phyloP scores from a whole-genome alignment of 352 stramenopile genomes.

The Detonula confervacea region DNA sequence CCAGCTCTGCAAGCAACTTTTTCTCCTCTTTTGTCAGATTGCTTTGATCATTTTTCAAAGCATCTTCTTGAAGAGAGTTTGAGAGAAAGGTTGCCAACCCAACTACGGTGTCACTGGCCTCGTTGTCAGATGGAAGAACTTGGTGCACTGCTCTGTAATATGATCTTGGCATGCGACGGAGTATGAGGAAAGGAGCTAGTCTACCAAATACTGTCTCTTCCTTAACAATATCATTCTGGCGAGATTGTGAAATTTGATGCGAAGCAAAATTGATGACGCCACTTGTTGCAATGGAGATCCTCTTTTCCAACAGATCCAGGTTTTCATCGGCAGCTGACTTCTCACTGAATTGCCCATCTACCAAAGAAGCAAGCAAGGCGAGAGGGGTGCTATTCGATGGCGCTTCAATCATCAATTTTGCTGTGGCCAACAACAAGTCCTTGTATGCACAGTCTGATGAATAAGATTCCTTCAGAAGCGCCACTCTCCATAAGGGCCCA shows the following conservation, averaged over 20 bases:
- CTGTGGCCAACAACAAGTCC: slow-evolving; percentile 33
- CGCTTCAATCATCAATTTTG: slow-evolving; percentile 36
- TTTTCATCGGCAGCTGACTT: background rate
- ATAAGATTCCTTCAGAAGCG: slow-evolving; percentile 15
- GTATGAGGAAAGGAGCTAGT: slow-evolving; percentile 40
- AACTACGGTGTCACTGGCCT: slow-evolving; percentile 9
- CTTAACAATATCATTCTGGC: slow-evolving; percentile 5
- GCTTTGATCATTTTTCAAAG: slow-evolving; percentile 27
- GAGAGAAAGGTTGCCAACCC: slow-evolving; percentile 22
- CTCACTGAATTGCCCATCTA: slow-evolving; percentile 13
- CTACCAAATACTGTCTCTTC: slow-evolving; percentile 24
- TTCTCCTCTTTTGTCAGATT: slow-evolving; percentile 38
- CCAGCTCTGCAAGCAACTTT: slow-evolving; percentile 29
- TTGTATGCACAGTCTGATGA: slow-evolving; percentile 29
- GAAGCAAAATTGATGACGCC: slow-evolving; percentile 26
- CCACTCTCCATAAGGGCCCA: slow-evolving; percentile 21
- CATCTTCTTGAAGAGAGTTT: slow-evolving; percentile 7
- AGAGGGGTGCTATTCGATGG: slow-evolving; percentile 38
- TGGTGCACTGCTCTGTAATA: slow-evolving; percentile 40
- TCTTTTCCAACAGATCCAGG: slow-evolving; percentile 8
- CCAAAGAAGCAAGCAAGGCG: slow-evolving; percentile 23
- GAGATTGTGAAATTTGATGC: slow-evolving; percentile 7
- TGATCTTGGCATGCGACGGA: slow-evolving; percentile 37
- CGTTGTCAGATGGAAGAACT: background rate
- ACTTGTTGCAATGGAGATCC: slow-evolving; percentile 28